Evolutionary conservation across 176 grass and related monocot species (phyloP).

Genomic region (Raddia guianensis): DNA sequence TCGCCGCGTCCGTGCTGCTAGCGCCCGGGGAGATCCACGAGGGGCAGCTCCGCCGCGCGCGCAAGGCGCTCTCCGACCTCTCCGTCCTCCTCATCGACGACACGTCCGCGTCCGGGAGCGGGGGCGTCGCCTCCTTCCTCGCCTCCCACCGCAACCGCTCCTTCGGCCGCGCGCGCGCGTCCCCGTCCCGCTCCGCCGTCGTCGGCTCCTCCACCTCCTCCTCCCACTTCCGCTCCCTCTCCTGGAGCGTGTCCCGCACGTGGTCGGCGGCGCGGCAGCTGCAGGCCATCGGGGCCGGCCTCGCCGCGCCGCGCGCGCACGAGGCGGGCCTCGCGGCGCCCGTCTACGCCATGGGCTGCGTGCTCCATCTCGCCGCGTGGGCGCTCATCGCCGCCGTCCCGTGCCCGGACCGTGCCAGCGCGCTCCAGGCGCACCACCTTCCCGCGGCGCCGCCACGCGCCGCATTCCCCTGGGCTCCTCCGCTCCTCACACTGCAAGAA

Average conservation of each 20-base stretch:
- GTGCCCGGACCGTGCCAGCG: constrained; percentile 75
- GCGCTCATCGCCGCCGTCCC: constrained; percentile 80
- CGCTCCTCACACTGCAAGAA: constrained; percentile 78
- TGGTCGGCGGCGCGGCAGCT: constrained; percentile 92
- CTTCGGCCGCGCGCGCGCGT: constrained; percentile 66
- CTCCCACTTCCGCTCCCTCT: constrained; percentile 86
- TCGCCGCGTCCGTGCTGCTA: constrained; percentile 66
- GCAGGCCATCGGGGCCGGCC: constrained; percentile 72
- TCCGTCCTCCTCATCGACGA: constrained; percentile 71
- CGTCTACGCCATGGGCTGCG: constrained; percentile 85
- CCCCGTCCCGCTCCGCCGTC: constrained; percentile 36
- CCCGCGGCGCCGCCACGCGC: constrained; percentile 58
- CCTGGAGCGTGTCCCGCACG: constrained; percentile 85
- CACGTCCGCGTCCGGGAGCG: constrained; percentile 48
- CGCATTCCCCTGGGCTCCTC: constrained; percentile 72
- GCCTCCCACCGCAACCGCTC: constrained; percentile 82
- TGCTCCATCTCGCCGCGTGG: constrained; percentile 79
- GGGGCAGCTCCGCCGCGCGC: constrained; percentile 72
- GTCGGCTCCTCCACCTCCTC: constrained; percentile 34
- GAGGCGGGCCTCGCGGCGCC: constrained; percentile 72
- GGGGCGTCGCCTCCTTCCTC: constrained; percentile 58
- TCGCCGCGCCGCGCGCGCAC: constrained; percentile 72
- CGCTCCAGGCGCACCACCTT: constrained; percentile 62
- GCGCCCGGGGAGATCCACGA: constrained; percentile 44
- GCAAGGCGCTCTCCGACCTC: constrained; percentile 76